These are phyloP conservation scores for Lactifluus volemus DNA, from an alignment of 768 basidiomycete species.

Conservation along the genomic window DNA sequence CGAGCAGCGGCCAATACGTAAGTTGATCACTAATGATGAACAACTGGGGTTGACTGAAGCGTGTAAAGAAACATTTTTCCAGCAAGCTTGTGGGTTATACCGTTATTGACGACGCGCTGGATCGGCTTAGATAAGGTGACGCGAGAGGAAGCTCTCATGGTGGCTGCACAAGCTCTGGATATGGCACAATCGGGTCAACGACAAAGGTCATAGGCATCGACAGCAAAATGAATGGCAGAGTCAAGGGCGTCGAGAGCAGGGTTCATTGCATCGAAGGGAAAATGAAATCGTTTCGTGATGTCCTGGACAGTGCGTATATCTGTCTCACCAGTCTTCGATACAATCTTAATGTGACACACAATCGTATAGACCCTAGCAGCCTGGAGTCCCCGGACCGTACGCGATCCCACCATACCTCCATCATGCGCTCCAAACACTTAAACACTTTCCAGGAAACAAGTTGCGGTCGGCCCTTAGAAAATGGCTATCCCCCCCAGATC, in stretches of 20 bases:
- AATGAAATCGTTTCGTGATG: no score
- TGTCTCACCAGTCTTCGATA: not conserved
- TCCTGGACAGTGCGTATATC: no score
- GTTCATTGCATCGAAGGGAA: not conserved
- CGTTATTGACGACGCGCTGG: not conserved
- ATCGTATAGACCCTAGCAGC: not conserved
- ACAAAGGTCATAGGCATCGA: not conserved
- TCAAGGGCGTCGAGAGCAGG: not conserved
- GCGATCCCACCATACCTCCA: not conserved
- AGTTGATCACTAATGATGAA: not conserved
- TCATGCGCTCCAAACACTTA: not conserved
- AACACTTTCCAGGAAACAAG: not conserved
- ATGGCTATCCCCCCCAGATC: conserved; percentile 3
- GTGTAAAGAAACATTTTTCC: not conserved
- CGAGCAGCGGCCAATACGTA: not conserved
- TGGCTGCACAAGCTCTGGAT: not conserved
- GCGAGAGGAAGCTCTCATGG: not conserved
- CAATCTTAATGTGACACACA: no score
- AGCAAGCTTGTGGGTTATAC: not conserved
- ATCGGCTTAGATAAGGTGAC: not conserved
- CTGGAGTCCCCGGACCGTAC: not conserved
- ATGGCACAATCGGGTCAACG: not conserved
- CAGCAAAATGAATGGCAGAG: not conserved
- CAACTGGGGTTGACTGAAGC: not conserved
- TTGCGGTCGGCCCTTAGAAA: not conserved